Conservation (phyloP, 78 protist species). For the Dictyostelium brefeldianum region DNA sequence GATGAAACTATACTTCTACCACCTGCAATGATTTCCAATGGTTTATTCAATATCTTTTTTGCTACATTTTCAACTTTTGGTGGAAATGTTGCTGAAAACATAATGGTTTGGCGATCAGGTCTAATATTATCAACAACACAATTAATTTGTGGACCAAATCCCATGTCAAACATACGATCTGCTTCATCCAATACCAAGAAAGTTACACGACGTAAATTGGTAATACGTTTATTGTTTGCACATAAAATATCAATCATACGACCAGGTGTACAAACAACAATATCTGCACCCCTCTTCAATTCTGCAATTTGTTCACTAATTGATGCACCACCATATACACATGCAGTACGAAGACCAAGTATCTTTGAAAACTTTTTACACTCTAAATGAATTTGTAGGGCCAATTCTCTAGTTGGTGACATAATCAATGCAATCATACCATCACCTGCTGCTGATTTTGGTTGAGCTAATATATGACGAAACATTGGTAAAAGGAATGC, state of each 20-base stretch:
- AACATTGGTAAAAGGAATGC: conserved; percentile 98
- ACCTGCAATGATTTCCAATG: conserved; percentile 96
- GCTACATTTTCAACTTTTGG: conserved; percentile 88
- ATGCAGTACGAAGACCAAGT: conserved; percentile 72
- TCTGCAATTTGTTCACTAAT: conserved; percentile 97
- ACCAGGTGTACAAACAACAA: conserved; percentile 99
- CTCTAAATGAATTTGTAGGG: conserved; percentile 94
- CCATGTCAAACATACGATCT: conserved; percentile 99
- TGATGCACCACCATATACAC: conserved; percentile 98
- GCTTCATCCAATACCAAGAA: conserved; percentile 99
- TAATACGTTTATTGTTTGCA: conserved; percentile 92
- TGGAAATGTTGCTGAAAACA: conserved; percentile 98
- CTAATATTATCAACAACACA: conserved; percentile 90
- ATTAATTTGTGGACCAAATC: conserved; percentile 95
- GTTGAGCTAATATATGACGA: conserved; percentile 95
- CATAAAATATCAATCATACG: conserved; percentile 98
- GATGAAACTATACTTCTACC: conserved; percentile 89
- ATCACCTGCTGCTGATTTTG: conserved; percentile 86
- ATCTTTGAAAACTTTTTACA: conserved; percentile 84
- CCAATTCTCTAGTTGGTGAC: conserved; percentile 99
- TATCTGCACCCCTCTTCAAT: conserved; percentile 95
- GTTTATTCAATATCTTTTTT: conserved; percentile 81
- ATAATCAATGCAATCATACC: conserved; percentile 97
- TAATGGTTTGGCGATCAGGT: conserved; percentile 95
- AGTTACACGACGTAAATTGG: conserved; percentile 96